Base-by-base conservation (phyloP, 148 eudicot species). In the Pharnaceum exiguum region DNA sequence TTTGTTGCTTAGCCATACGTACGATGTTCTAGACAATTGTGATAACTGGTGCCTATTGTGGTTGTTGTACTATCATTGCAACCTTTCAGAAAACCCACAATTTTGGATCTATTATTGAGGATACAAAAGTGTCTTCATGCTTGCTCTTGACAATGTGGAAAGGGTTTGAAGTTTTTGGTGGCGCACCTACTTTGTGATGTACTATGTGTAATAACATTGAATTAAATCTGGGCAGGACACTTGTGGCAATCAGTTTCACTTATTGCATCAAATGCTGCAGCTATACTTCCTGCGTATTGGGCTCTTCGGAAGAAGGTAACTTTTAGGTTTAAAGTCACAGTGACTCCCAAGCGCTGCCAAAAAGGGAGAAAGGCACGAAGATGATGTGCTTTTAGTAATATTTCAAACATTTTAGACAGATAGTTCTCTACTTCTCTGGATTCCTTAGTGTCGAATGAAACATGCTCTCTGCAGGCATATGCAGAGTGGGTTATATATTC, bases 211-310 rank as follows among this genome's bases (percentile, higher is more conserved):
- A 39, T 50, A 35, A 30, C 10, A 36, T 67, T 50, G 21, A 52
- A 25, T 37, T 56, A 37, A 74, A 73, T 68, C 55, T 68, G 59
- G 17, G 83, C 74, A 88, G 98, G 96, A 52, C 98, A 85, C 72
- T 24, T 81, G 39, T 77, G 85, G 89, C 96, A 93, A 59, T 88
- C 95, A 30, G 64, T 93, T 70, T 77, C 71, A 37, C 95, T 93
- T 36, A 62, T 93, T 69, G 98, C 85, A 59, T 93, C 98, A 54
- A 93, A 93, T 69, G 89, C 80, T 66, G 98, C 98, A 52, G 94
- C 96, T 48, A 57, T 88, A 39, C 94, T 93, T 65, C 99, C 99
- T 55, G 88, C 99, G 55, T 93, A 78, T 72, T 79, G 86, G 90
- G 67, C 89, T 62, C 91, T 93, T 45, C 87, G 87, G 28, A 75